These are phyloP conservation scores for Alternaria ethzedia DNA, from an alignment of 2,329 filamentous ascomycete species.

Conservation along the genomic window DNA sequence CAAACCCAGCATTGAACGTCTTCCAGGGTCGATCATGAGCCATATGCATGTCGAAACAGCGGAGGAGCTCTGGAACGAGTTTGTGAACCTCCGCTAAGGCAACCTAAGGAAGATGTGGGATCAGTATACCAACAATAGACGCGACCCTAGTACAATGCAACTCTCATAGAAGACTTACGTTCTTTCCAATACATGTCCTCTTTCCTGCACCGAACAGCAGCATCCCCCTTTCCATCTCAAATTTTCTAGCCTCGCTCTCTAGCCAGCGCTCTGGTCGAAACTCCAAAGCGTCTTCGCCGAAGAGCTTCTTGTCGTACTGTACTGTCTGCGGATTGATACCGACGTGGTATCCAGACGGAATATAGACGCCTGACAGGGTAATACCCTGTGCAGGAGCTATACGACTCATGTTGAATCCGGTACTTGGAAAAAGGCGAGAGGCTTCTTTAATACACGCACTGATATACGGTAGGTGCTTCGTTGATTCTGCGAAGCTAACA, in stretches of 20 bases:
- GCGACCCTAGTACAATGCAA: neutral
- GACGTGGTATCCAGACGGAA: neutral
- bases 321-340: neutral
- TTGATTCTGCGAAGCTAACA: neutral
- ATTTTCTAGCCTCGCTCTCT: neutral
- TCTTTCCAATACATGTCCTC: neutral
- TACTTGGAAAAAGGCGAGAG: neutral
- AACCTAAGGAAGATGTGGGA: constrained; percentile 10
- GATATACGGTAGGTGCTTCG: neutral
- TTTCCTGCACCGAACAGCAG: neutral
- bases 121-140: neutral
- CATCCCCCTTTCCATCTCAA: neutral
- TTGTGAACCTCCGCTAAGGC: constrained; percentile 19
- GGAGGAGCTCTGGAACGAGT: constrained; percentile 20
- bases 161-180: neutral
- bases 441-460: neutral
- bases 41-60: constrained; percentile 19
- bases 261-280: neutral
- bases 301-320: neutral
- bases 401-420: neutral
- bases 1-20: constrained; percentile 21
- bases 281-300: neutral
- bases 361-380: neutral
- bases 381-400: neutral
- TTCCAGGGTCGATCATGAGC: constrained; percentile 22